Evolutionary conservation across 495 filamentous ascomycete genomes (phyloP).

Genomic region (Neurospora cerealis): DNA sequence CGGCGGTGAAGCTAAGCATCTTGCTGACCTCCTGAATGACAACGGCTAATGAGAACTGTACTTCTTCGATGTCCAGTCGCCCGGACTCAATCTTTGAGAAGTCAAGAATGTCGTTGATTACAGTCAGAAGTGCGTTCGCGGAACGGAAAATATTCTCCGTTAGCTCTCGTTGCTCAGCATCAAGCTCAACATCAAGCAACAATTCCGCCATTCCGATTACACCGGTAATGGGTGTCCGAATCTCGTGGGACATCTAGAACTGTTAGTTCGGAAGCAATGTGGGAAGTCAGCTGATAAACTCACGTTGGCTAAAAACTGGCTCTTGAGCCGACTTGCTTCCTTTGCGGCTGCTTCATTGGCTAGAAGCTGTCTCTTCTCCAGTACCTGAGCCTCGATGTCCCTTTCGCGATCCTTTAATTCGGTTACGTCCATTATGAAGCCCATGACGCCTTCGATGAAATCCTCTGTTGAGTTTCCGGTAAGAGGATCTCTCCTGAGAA

Average conservation of each 20-base stretch:
- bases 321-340: conserved; percentile 60
- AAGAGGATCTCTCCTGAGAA: conserved; percentile 37
- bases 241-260: conserved; percentile 73
- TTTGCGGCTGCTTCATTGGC: conserved; percentile 59
- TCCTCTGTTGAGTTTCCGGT: conserved; percentile 33
- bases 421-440: conserved; percentile 59
- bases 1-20: conserved; percentile 50
- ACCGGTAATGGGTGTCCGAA: conserved; percentile 61
- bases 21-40: conserved; percentile 62
- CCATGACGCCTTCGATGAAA: conserved; percentile 55
- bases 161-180: conserved; percentile 60
- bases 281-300: neutral
- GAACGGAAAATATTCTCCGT: conserved; percentile 73
- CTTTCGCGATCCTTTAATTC: conserved; percentile 49
- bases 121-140: conserved; percentile 68
- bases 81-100: conserved; percentile 83
- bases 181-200: conserved; percentile 55
- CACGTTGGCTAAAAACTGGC: conserved; percentile 55
- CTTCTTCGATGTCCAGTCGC: conserved; percentile 60
- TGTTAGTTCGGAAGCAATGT: neutral
- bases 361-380: conserved; percentile 51
- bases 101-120: conserved; percentile 87
- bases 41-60: conserved; percentile 65
- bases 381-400: conserved; percentile 45
- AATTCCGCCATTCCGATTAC: conserved; percentile 67